Conservation (phyloP, 129 eudicot genomes). For the Rutidosis leptorrhynchoides region DNA sequence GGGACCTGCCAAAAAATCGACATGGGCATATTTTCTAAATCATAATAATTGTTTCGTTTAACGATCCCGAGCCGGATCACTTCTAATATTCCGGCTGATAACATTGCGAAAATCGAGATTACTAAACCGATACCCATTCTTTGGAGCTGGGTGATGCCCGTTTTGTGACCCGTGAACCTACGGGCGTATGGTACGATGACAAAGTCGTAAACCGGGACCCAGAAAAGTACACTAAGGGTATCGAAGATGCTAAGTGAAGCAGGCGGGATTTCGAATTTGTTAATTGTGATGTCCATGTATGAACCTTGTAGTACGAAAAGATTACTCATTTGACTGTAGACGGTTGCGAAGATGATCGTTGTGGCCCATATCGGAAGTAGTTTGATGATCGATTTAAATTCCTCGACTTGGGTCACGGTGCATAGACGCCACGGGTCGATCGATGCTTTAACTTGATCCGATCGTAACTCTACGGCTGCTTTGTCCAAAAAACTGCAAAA, state of each 20-base stretch:
- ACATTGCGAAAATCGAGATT: conserved; percentile 53
- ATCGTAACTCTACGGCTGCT: conserved; percentile 53
- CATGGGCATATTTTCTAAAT: conserved; percentile 26
- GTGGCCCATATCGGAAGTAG: conserved; percentile 13
- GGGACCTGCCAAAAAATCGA: conserved; percentile 14
- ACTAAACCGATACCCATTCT: conserved; percentile 56
- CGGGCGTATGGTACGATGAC: conserved; percentile 42
- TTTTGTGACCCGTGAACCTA: conserved; percentile 38
- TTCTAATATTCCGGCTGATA: conserved; percentile 46
- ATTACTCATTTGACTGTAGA: conserved; percentile 55
- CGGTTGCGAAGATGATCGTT: conserved; percentile 37
- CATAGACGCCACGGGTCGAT: conserved; percentile 60
- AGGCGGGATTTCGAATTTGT: conserved; percentile 43
- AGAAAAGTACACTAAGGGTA: conserved; percentile 55
- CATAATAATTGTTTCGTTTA: conserved; percentile 28
- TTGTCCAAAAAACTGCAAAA: conserved; percentile 61
- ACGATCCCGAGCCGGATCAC: conserved; percentile 42
- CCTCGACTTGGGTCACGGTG: conserved; percentile 83
- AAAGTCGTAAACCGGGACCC: conserved; percentile 61
- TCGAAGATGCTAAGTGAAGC: conserved; percentile 52
- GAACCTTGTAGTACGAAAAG: conserved; percentile 50
- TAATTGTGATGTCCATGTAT: conserved; percentile 34
- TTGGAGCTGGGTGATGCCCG: conserved; percentile 55
- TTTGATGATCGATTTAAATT: conserved; percentile 27
- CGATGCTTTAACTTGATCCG: conserved; percentile 38